Percentiles rank a stretch among this genome's conserved stretches.
These are phyloP conservation scores for Neckera pumila DNA, from an alignment of 225 moss, liverwort and hornwort genomes.

Conservation along the genomic window DNA sequence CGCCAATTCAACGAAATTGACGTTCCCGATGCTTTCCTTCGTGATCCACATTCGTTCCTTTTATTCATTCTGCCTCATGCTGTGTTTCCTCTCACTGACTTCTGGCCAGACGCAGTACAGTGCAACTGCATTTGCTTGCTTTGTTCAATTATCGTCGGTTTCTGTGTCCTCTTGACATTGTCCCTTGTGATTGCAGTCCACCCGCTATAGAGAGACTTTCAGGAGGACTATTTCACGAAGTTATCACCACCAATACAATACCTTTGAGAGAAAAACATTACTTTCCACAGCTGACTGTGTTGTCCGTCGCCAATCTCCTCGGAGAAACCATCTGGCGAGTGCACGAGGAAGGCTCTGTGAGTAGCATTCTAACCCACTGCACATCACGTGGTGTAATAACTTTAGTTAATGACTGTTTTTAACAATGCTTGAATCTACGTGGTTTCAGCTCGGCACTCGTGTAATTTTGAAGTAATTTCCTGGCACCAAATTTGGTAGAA, in stretches of 20 bases:
- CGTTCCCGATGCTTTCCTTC: neutral
- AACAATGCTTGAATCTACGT: neutral
- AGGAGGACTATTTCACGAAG: constrained; percentile 91
- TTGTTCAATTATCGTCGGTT: neutral
- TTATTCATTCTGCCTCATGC: neutral
- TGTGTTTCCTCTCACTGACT: neutral
- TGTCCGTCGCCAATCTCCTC: constrained; percentile 94
- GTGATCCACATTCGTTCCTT: neutral
- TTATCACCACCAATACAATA: constrained; percentile 86
- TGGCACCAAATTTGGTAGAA: neutral
- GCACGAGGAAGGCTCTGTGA: constrained; percentile 89
- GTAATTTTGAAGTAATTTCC: neutral
- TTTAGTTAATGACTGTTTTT: neutral
- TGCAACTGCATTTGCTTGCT: neutral
- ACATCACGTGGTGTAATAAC: neutral
- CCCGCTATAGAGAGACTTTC: constrained; percentile 86
- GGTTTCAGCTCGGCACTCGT: neutral
- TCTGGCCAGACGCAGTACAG: neutral
- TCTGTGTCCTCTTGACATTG: neutral
- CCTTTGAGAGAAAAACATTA: constrained; percentile 77
- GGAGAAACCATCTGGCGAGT: constrained; percentile 99
- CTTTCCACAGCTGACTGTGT: constrained; percentile 79
- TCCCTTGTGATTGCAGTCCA: constrained; percentile 37
- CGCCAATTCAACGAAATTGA: no score
- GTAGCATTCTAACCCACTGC: constrained; percentile 26